Percentiles rank a stretch among this genome's conserved stretches.
Evolutionary conservation across 257 asterid species (phyloP).

Genomic region (Asclepias syriaca): DNA sequence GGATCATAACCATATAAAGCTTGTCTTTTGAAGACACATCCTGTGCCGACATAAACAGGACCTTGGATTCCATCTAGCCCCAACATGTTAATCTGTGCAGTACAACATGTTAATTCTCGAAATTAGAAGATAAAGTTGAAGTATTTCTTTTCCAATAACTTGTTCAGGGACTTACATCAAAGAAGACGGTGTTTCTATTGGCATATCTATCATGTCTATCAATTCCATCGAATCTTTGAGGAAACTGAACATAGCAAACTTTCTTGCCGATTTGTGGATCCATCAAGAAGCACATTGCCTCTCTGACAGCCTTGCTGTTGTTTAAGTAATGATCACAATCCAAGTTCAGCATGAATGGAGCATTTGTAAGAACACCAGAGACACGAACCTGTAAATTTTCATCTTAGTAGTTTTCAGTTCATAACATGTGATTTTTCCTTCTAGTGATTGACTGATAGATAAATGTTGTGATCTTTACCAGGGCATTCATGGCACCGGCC

Average conservation of each 20-base stretch:
- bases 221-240: conserved; percentile 98
- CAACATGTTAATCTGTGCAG: conserved; percentile 78
- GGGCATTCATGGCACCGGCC: conserved; percentile 97
- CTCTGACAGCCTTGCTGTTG: conserved; percentile 95
- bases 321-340: conserved; percentile 94
- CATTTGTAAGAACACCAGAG: conserved; percentile 93
- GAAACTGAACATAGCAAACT: conserved; percentile 93
- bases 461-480: conserved; percentile 46
- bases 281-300: conserved; percentile 98
- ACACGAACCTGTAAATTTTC: conserved; percentile 70
- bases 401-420: not conserved
- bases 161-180: conserved; percentile 58
- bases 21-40: conserved; percentile 85
- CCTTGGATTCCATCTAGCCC: conserved; percentile 96
- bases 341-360: conserved; percentile 98
- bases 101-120: not conserved
- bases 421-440: not conserved
- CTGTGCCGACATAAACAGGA: conserved; percentile 92
- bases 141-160: not conserved
- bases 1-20: conserved; percentile 89
- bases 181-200: conserved; percentile 95
- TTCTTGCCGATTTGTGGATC: conserved; percentile 86
- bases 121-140: not conserved
- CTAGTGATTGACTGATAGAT: not conserved
- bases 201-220: conserved; percentile 93